Evolutionary conservation across 805 yeast species (phyloP), one percentile per base, ranked within the genome.

Genomic region (Yamadazyma akitaensis): DNA sequence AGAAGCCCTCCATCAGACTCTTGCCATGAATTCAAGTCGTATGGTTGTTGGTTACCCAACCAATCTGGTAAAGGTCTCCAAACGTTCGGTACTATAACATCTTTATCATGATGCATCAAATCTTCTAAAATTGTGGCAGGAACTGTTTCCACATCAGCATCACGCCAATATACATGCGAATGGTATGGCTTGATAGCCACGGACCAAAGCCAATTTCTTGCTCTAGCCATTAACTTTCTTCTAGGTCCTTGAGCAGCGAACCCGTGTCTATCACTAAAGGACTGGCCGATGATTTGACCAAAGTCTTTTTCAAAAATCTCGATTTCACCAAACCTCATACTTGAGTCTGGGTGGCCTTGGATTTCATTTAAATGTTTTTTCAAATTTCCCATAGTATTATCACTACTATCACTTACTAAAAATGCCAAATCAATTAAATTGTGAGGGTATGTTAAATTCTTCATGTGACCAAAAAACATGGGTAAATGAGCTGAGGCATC

Each of bases 151-250:
- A 92, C 96, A 65, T 92, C 98, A 11, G 94, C 96, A 70, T 92
- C 98, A 66, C 98, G 76, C 98, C 98, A 92, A 64, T 91, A 90
- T 7, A 92, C 97, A 86, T 91, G 90, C 7, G 96, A 82, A 63
- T 92, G 98, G 63, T 92, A 83, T 1, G 98, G 97, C 63, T 83
- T 84, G 42, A 92, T 65, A 1, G 96, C 95, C 6, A 85, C 89
- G 0, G 92, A 72, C 61, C 90, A 80, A 37, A 92, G 70, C 98
- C 98, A 92, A 65, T 92, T 92, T 63, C 98, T 77, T 5, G 97
- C 97, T 49, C 90, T 76, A 4, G 96, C 98, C 98, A 92, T 92
- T 55, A 89, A 76, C 64, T 92, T 92, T 59, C 98, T 76, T 63
- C 98, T 77, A 38, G 95, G 95, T 11, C 96, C 98, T 65, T 92